Evolutionary conservation across 2,329 filamentous ascomycete genomes (phyloP), one percentile per base, ranked within the genome.

Genomic region (Diaporthe humulicola): DNA sequence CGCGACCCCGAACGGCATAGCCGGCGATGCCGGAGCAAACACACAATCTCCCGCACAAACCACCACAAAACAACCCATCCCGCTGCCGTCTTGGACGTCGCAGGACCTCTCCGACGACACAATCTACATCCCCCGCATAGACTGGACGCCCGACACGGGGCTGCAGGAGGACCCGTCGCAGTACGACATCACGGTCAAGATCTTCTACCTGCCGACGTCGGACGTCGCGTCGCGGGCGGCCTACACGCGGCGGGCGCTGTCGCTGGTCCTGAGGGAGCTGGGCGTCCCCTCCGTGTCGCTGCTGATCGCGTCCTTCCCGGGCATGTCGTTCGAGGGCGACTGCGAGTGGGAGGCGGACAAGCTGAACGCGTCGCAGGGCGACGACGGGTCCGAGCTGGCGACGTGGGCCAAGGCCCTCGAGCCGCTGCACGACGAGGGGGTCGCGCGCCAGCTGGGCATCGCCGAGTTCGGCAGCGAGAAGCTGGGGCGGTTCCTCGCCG

Each of bases 101-200:
- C 86, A 86, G 70, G 88, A 91, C 60, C 86, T 86, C 70, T 88
- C 91, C 54, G 88, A 86, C 54, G 86, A 87, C 66, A 88, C 88
- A 7, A 88, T 96, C 60, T 96, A 93, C 81, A 90, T 98, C 54
- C 96, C 96, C 61, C 90, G 93, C 54, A 91, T 96, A 81, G 91
- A 95, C 83, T 94, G 93, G 87, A 87, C 90, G 17, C 86, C 90
- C 40, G 70, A 72, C 33, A 91, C 91, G 5, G 93, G 93, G 0
- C 87, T 99, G 60, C 88, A 91, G 42, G 97, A 99, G 81, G 95
- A 98, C 78, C 88, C 93, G 36, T 88, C 90, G 75, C 92, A 95
- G 78, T 99, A 99, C 86, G 95, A 98, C 81, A 95, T 98, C 80
- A 98, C 96, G 0, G 93, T 97, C 76, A 99, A 99, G 85, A 86